Evolutionary conservation across 257 asterid species (phyloP), one percentile per base, ranked within the genome.

Genomic region (Fraxinus anomala): DNA sequence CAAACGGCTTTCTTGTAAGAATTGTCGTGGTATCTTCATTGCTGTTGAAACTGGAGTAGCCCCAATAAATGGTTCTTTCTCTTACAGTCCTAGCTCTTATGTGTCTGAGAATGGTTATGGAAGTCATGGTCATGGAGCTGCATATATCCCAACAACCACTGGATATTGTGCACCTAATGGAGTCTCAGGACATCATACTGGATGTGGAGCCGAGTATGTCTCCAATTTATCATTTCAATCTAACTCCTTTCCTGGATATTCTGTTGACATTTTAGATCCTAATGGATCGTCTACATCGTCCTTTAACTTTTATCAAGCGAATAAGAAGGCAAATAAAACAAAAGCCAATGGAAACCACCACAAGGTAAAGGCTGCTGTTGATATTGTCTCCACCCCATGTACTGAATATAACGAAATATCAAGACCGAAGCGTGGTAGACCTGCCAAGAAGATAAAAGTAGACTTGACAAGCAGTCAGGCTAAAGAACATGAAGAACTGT

Each of bases 41-140:
- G 99, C 99, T 79, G 92, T 86, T 77, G 99, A 94, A 85, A 91
- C 98, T 39, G 99, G 97, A 61, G 80, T 88, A 67, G 97, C 92
- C 80, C 96, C 96, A 0, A 89, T 82, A 31, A 89, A 80, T 51
- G 89, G 91, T 82, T 79, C 94, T 77, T 91, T 88, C 83, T 94
- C 94, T 4, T 91, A 90, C 80, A 83, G 86, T 81, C 83, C 86
- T 69, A 89, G 89, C 91, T 73, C 97, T 33, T 86, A 83, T 84
- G 82, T 59, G 54, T 85, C 94, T 65, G 92, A 92, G 68, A 92
- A 89, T 78, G 93, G 92, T 36, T 86, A 84, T 82, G 88, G 90
- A 73, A 79, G 87, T 83, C 92, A 85, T 81, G 96, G 93, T 74
- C 82, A 72, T 67, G 94, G 91, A 44, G 84, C 82, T 30, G 76